Evolutionary conservation across 495 filamentous ascomycete species (phyloP).

Genomic region (Ramalina intermedia): DNA sequence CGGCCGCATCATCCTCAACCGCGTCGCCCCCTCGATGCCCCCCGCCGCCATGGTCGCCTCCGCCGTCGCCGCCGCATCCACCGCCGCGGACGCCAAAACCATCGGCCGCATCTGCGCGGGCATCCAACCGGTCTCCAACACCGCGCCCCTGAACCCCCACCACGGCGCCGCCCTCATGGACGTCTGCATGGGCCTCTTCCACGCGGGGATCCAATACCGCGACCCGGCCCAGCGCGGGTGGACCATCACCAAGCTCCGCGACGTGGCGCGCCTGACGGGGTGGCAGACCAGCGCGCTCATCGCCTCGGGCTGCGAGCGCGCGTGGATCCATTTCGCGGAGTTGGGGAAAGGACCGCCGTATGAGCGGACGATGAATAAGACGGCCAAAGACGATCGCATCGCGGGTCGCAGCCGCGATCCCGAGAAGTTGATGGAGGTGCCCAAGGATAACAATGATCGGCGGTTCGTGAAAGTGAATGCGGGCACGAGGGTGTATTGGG

Average conservation of each 20-base stretch:
- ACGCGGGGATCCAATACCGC: conserved; percentile 70
- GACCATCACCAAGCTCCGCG: conserved; percentile 54
- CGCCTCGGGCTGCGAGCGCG: conserved; percentile 65
- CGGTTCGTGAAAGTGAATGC: conserved; percentile 34
- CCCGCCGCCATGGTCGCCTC: conserved; percentile 80
- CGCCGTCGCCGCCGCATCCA: conserved; percentile 53
- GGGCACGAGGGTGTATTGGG: conserved; percentile 34
- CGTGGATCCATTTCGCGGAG: conserved; percentile 60
- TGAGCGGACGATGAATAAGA: conserved; percentile 24
- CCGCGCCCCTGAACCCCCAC: conserved; percentile 55
- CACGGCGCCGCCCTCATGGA: conserved; percentile 72
- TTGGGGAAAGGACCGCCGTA: conserved; percentile 67
- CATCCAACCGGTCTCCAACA: conserved; percentile 47
- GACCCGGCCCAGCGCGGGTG: conserved; percentile 58
- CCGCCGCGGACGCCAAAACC: conserved; percentile 51
- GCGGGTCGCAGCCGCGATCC: conserved; percentile 14
- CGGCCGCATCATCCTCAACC: conserved; percentile 59
- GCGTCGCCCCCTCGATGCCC: conserved; percentile 79
- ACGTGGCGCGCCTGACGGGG: conserved; percentile 68
- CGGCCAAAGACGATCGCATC: conserved; percentile 18
- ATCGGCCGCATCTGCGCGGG: conserved; percentile 75
- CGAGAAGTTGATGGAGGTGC: conserved; percentile 7
- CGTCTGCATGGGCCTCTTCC: conserved; percentile 65
- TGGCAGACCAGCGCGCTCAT: conserved; percentile 74
- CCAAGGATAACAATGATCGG: conserved; percentile 29